phyloP scores from a whole-genome alignment of 2,329 filamentous ascomycete genomes.

The Dryadomyces quercus-mongolicae region DNA sequence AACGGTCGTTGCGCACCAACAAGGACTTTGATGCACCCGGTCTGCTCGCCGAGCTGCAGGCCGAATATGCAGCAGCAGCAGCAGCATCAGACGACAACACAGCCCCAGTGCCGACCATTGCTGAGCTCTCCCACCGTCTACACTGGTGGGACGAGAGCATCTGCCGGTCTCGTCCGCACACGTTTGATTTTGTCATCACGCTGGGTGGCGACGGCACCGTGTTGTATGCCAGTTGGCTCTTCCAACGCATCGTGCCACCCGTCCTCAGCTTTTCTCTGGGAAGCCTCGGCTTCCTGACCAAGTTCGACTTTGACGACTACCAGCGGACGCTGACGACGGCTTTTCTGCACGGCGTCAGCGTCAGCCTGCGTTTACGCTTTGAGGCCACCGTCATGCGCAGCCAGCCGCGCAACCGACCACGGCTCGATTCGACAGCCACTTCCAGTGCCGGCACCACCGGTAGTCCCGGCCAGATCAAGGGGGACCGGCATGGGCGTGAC shows the following conservation, averaged over 20 bases:
- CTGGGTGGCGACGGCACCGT: slow-evolving; percentile 95
- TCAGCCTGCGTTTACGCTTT: slow-evolving; percentile 78
- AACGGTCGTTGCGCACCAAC: slow-evolving; percentile 60
- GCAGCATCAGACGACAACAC: slow-evolving; percentile 21
- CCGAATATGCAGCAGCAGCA: slow-evolving; percentile 22
- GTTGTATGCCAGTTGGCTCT: slow-evolving; percentile 90
- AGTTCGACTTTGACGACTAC: slow-evolving; percentile 81
- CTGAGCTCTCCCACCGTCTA: slow-evolving; percentile 38
- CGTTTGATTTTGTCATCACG: slow-evolving; percentile 88
- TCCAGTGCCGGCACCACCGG: slow-evolving; percentile 5
- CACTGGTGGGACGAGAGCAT: slow-evolving; percentile 76
- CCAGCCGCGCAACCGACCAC: slow-evolving; percentile 29
- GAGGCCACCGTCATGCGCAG: slow-evolving; percentile 90
- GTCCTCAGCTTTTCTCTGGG: slow-evolving; percentile 86
- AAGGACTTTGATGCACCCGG: slow-evolving; percentile 62
- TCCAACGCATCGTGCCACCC: slow-evolving; percentile 88
- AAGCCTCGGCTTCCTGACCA: slow-evolving; percentile 88
- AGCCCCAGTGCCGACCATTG: slow-evolving; percentile 18
- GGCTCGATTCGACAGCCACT: neutral
- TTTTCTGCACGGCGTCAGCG: slow-evolving; percentile 74
- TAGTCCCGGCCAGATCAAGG: slow-evolving; percentile 6
- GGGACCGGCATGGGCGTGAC: slow-evolving; percentile 34
- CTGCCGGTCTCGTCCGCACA: slow-evolving; percentile 66
- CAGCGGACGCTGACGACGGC: slow-evolving; percentile 55
- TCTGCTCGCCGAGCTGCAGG: slow-evolving; percentile 49